Percentiles rank a stretch among this genome's conserved stretches.
These are phyloP conservation scores for Clonostachys chloroleuca DNA, from an alignment of 2,329 filamentous ascomycete species.

Conservation along the genomic window DNA sequence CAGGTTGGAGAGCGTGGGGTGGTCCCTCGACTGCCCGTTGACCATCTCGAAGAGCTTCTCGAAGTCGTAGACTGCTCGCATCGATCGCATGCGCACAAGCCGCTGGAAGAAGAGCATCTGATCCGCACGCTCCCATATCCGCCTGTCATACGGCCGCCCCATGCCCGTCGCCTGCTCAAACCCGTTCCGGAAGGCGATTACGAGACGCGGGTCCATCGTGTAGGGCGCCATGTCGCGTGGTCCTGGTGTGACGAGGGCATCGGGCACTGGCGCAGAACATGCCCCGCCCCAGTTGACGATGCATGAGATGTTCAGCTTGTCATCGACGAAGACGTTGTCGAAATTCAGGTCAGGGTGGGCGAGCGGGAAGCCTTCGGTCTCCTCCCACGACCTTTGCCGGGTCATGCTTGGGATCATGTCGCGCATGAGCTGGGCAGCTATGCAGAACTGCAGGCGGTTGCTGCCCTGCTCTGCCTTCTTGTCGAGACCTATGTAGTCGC, in stretches of 20 bases:
- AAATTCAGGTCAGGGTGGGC: constrained; percentile 14
- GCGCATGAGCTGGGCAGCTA: constrained; percentile 10
- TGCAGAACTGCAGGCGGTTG: constrained; percentile 13
- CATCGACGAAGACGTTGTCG: constrained; percentile 16
- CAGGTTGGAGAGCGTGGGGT: too few species aligned
- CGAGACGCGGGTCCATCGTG: too few species aligned
- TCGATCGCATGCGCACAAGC: constrained; percentile 3
- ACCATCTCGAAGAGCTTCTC: too few species aligned
- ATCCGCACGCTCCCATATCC: background rate
- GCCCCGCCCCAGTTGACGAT: constrained; percentile 17
- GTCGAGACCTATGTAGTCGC: constrained; percentile 10
- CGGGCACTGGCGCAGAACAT: constrained; percentile 7
- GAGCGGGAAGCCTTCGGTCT: constrained; percentile 4
- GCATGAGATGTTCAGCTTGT: constrained; percentile 12
- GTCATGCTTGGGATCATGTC: constrained; percentile 15
- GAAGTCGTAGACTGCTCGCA: too few species aligned
- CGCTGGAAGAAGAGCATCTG: constrained; percentile 2
- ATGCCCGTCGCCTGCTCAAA: too few species aligned
- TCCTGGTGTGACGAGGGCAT: constrained; percentile 2
- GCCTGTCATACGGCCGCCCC: background rate
- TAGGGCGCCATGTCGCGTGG: too few species aligned
- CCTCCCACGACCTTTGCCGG: background rate
- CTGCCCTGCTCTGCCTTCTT: constrained; percentile 14
- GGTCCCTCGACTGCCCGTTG: too few species aligned
- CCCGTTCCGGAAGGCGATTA: too few species aligned